Conservation (phyloP, 2,329 filamentous ascomycete genomes). For the Harringtonia aguacate region DNA sequence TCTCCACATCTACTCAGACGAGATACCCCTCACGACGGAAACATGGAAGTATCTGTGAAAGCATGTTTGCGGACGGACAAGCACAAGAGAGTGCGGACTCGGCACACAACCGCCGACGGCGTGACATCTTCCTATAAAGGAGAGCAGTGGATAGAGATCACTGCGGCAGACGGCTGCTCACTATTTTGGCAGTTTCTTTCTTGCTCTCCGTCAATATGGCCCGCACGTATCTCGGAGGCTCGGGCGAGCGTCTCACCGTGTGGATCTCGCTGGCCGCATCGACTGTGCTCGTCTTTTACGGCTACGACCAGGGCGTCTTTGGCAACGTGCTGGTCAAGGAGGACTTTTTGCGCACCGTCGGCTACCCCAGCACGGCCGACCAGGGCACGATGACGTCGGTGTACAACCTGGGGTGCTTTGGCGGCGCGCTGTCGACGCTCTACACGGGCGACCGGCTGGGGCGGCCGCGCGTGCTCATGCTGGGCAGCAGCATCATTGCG, state of each 20-base stretch:
- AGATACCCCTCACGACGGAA: too few species aligned
- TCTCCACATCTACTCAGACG: too few species aligned
- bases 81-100: too few species aligned
- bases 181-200: neutral
- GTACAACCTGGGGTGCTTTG: slow-evolving; percentile 14
- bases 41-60: too few species aligned
- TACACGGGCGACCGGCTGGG: slow-evolving; percentile 14
- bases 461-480: slow-evolving; percentile 12
- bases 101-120: too few species aligned
- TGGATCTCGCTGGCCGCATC: slow-evolving; percentile 40
- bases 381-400: slow-evolving; percentile 12
- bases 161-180: too few species aligned
- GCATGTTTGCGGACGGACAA: too few species aligned
- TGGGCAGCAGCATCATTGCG: slow-evolving; percentile 13
- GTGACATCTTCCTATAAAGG: too few species aligned
- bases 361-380: slow-evolving; percentile 3
- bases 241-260: slow-evolving; percentile 36
- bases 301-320: slow-evolving; percentile 25
- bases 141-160: too few species aligned
- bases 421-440: slow-evolving; percentile 11
- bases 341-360: slow-evolving; percentile 14
- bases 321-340: slow-evolving; percentile 18
- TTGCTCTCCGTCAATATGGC: slow-evolving; percentile 1
- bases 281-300: slow-evolving; percentile 39
- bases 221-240: slow-evolving; percentile 35